These are phyloP conservation scores for Magnolia sinica DNA, from an alignment of 164 flowering plant genomes.

Conservation along the genomic window DNA sequence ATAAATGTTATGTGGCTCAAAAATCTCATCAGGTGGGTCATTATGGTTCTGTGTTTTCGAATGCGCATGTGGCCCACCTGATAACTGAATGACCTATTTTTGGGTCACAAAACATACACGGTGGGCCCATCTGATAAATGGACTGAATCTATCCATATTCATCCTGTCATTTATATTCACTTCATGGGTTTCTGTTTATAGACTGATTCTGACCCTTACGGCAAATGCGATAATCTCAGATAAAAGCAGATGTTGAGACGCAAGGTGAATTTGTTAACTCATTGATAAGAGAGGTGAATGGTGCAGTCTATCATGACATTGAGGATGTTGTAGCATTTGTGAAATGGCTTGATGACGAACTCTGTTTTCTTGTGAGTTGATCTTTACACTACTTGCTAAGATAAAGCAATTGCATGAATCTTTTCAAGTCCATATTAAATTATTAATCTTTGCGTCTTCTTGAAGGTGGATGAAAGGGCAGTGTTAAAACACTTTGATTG, in stretches of 20 bases:
- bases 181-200: background rate
- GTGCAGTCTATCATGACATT: conserved; percentile 66
- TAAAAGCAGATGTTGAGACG: conserved; percentile 91
- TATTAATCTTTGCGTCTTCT: conserved; percentile 7
- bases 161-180: background rate
- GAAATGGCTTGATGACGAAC: conserved; percentile 98
- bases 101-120: background rate
- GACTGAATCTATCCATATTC: background rate
- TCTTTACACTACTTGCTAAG: background rate
- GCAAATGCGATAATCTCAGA: conserved; percentile 30
- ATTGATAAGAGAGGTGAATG: conserved; percentile 75
- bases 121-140: background rate
- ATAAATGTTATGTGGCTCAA: too few species aligned
- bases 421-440: background rate
- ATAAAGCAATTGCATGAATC: background rate
- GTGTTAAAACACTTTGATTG: conserved; percentile 93
- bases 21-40: too few species aligned
- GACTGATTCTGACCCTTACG: background rate
- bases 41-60: too few species aligned
- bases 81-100: background rate
- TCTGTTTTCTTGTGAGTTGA: conserved; percentile 77
- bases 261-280: conserved; percentile 91
- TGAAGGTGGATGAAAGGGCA: conserved; percentile 95
- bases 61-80: too few species aligned
- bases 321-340: conserved; percentile 91